These are phyloP conservation scores for Beauveria pseudobassiana DNA, from an alignment of 2,329 filamentous ascomycete genomes.

Conservation along the genomic window DNA sequence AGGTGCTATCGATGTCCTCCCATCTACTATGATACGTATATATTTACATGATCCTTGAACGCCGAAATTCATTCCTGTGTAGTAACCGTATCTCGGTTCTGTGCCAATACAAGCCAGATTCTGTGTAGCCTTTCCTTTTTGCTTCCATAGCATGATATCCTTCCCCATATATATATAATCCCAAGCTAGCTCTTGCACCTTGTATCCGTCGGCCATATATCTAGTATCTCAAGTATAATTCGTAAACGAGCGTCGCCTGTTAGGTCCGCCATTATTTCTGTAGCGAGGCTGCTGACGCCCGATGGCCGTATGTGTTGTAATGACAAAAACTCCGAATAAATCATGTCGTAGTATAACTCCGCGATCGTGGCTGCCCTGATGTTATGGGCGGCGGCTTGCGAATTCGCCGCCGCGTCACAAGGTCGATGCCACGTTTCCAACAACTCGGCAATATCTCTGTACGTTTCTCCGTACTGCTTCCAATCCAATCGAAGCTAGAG, in stretches of 20 bases:
- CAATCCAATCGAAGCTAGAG: slow-evolving; percentile 7
- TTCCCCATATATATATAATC: slow-evolving; percentile 21
- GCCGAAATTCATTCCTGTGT: slow-evolving; percentile 6
- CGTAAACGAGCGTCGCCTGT: slow-evolving; percentile 9
- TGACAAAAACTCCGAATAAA: slow-evolving; percentile 10
- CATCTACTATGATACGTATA: slow-evolving; percentile 16
- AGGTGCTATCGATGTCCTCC: slow-evolving; percentile 11
- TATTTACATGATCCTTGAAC: slow-evolving; percentile 18
- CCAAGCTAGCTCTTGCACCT: slow-evolving; percentile 10
- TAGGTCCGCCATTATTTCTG: not conserved
- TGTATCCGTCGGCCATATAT: slow-evolving; percentile 13
- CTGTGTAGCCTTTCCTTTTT: not conserved
- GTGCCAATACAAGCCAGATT: slow-evolving; percentile 9
- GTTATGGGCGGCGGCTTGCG: not conserved
- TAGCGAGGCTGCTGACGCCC: not conserved
- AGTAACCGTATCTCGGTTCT: not conserved
- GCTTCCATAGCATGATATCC: not conserved
- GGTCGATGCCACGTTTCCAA: not conserved
- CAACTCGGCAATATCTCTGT: not conserved
- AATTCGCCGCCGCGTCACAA: not conserved
- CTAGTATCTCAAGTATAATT: slow-evolving; percentile 22
- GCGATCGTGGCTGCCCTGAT: not conserved
- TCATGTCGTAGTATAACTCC: slow-evolving; percentile 1
- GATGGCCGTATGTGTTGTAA: not conserved
- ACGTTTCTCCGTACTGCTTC: slow-evolving; percentile 7